Conservation (phyloP, 129 eudicot genomes). For the Flaveria linearis region DNA sequence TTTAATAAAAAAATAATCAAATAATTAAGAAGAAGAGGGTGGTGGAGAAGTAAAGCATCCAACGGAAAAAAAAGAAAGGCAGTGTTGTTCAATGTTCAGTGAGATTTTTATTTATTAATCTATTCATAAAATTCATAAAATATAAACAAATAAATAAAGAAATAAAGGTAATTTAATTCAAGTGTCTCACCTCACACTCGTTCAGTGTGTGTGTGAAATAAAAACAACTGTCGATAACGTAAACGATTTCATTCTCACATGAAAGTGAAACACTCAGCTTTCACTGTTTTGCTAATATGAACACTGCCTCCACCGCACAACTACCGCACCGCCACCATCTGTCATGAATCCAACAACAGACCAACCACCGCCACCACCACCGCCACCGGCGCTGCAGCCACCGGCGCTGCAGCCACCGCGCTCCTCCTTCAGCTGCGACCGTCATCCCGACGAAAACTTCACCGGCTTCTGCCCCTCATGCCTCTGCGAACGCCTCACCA, state of each 20-base stretch:
- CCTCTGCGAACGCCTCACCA: conserved; percentile 80
- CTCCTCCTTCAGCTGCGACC: conserved; percentile 79
- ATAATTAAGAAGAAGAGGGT: conserved; percentile 23
- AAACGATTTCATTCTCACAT: conserved; percentile 36
- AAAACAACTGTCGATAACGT: conserved; percentile 22
- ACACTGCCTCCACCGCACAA: conserved; percentile 23
- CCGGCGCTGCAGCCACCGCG: conserved; percentile 73
- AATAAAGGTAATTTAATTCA: conserved; percentile 17
- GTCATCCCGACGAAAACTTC: conserved; percentile 77
- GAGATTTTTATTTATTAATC: background rate
- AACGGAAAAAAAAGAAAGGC: conserved; percentile 28
- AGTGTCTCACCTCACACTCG: background rate
- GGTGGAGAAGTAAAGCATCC: conserved; percentile 43
- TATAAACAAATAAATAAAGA: background rate
- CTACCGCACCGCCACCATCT: conserved; percentile 15
- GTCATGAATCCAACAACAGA: conserved; percentile 60
- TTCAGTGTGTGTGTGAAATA: conserved; percentile 32
- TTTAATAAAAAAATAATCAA: conserved; percentile 10
- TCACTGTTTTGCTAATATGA: conserved; percentile 42
- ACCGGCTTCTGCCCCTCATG: conserved; percentile 88
- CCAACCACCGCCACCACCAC: conserved; percentile 53
- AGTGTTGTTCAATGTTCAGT: background rate
- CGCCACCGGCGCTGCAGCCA: conserved; percentile 47
- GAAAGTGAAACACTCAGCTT: conserved; percentile 38
- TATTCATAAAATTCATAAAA: no score